phyloP scores from a whole-genome alignment of 2,329 filamentous ascomycete genomes.

The Neofusicoccum sp. region DNA sequence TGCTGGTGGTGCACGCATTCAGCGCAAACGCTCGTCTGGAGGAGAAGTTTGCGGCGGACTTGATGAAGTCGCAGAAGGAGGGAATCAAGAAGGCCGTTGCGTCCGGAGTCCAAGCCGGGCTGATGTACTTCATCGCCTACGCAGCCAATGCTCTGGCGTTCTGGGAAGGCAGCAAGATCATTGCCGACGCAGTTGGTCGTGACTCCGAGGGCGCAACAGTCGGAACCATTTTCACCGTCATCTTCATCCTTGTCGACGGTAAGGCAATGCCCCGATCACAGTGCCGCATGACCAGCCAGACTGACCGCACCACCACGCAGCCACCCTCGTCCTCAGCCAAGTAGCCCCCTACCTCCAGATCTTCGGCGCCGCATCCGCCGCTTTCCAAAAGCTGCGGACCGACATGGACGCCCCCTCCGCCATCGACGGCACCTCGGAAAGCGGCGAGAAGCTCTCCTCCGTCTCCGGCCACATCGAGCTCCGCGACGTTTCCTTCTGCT shows the following conservation, averaged over 20 bases:
- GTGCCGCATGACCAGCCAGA: neutral
- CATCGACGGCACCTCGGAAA: conserved; percentile 43
- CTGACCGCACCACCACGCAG: conserved; percentile 23
- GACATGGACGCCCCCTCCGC: conserved; percentile 54
- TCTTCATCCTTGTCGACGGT: conserved; percentile 56
- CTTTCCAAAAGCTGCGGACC: conserved; percentile 57
- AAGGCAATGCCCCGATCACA: conserved; percentile 18
- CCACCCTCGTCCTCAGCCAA: conserved; percentile 47
- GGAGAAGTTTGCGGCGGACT: conserved; percentile 55
- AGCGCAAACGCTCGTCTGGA: conserved; percentile 60
- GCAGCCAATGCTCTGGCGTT: conserved; percentile 66
- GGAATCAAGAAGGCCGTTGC: conserved; percentile 59
- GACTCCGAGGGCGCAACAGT: conserved; percentile 34
- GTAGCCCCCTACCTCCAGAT: conserved; percentile 50
- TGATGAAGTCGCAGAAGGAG: conserved; percentile 50
- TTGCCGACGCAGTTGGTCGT: conserved; percentile 44
- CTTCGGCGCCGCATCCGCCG: conserved; percentile 49
- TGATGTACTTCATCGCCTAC: conserved; percentile 67
- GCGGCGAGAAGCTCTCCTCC: conserved; percentile 44
- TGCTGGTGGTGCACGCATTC: conserved; percentile 63
- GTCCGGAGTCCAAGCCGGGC: conserved; percentile 58
- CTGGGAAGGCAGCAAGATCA: conserved; percentile 62
- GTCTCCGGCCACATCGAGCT: conserved; percentile 23
- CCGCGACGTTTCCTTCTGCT: conserved; percentile 41
- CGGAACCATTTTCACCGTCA: conserved; percentile 55